Evolutionary conservation across 225 moss, liverwort and hornwort genomes (phyloP).

Genomic region (Ulota crispa): DNA sequence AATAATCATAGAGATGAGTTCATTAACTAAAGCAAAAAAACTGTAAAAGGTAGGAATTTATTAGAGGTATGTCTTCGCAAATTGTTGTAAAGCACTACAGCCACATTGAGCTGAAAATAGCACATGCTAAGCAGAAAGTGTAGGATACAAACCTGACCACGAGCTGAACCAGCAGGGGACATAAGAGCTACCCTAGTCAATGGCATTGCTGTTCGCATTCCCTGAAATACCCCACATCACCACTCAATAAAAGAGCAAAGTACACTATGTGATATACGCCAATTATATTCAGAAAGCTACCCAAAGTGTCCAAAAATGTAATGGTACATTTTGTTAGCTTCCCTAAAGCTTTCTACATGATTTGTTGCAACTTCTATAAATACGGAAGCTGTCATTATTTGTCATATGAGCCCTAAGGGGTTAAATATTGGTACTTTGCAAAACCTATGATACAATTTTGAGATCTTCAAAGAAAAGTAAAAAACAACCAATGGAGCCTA

Average conservation of each 20-base stretch:
- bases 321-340: neutral
- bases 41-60: neutral
- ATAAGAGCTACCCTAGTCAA: constrained; percentile 96
- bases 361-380: neutral
- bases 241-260: neutral
- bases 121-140: neutral
- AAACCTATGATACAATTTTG: neutral
- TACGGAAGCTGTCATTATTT: neutral
- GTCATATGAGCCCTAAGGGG: neutral
- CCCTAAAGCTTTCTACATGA: neutral
- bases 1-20: constrained; percentile 15
- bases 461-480: neutral
- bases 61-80: neutral
- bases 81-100: neutral
- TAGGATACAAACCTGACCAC: constrained; percentile 67
- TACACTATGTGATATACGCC: neutral
- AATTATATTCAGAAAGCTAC: constrained; percentile 1
- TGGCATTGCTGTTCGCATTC: constrained; percentile 97
- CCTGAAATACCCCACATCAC: constrained; percentile 47
- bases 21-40: neutral
- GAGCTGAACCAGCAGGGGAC: constrained; percentile 94
- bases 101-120: neutral
- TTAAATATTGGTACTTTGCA: neutral
- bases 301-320: neutral
- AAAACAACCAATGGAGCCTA: constrained; percentile 4